Percentiles rank a stretch among this genome's conserved stretches.
Evolutionary conservation across 2,329 filamentous ascomycete species (phyloP).

Genomic region (Scleromitrula shiraiana): DNA sequence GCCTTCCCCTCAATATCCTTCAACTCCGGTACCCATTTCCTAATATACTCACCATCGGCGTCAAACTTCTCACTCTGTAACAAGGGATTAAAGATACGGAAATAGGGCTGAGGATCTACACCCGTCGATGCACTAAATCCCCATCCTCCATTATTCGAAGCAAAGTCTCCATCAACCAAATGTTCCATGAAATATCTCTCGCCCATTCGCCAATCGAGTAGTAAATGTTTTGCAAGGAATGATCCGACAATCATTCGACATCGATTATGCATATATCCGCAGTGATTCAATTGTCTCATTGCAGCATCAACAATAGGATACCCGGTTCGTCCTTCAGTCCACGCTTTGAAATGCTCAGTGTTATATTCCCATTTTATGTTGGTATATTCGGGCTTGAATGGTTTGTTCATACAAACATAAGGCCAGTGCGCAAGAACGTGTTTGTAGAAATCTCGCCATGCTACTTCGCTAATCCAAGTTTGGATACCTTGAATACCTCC

Average conservation of each 20-base stretch:
- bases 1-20: conserved; percentile 53
- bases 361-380: conserved; percentile 79
- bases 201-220: conserved; percentile 77
- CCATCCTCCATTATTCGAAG: conserved; percentile 30
- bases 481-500: conserved; percentile 57
- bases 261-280: conserved; percentile 78
- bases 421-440: conserved; percentile 82
- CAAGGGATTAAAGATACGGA: conserved; percentile 81
- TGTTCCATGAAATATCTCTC: conserved; percentile 79
- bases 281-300: conserved; percentile 66
- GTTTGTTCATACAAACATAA: conserved; percentile 71
- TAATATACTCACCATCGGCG: conserved; percentile 67
- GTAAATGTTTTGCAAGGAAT: conserved; percentile 71
- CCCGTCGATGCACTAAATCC: conserved; percentile 54
- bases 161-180: conserved; percentile 32
- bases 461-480: conserved; percentile 74
- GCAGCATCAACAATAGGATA: conserved; percentile 81
- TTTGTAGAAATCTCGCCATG: conserved; percentile 84
- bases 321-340: conserved; percentile 67
- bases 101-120: conserved; percentile 83
- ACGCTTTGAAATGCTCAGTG: conserved; percentile 58
- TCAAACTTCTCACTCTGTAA: conserved; percentile 85
- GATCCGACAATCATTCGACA: conserved; percentile 78
- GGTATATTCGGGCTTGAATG: conserved; percentile 76
- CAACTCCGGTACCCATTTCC: conserved; percentile 75